phyloP scores from a whole-genome alignment of 2,329 filamentous ascomycete species.

The Fusarium sp. region DNA sequence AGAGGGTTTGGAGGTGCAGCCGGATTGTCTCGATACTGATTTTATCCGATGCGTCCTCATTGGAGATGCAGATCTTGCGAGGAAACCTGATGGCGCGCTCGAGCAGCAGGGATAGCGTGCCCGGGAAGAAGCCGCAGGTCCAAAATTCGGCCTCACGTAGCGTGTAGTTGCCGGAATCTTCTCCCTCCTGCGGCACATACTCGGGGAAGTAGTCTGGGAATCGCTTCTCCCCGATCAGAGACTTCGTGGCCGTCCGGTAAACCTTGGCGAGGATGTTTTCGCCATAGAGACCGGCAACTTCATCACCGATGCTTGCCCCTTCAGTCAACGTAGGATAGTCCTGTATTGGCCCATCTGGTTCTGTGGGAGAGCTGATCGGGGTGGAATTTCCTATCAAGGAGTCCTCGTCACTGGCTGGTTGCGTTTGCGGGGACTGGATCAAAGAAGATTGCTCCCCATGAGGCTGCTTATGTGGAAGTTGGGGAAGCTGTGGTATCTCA shows the following conservation, averaged over 20 bases:
- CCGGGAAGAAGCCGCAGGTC: constrained; percentile 58
- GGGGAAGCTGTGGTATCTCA: neutral
- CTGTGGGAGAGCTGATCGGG: neutral
- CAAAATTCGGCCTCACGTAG: constrained; percentile 52
- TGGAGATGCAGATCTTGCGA: neutral
- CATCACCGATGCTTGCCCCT: neutral
- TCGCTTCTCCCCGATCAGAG: neutral
- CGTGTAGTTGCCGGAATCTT: constrained; percentile 41
- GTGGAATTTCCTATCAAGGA: neutral
- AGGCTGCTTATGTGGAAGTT: neutral
- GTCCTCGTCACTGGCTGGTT: neutral
- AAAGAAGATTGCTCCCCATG: neutral
- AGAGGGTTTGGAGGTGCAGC: constrained; percentile 3
- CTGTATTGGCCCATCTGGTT: neutral
- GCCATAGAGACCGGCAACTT: neutral
- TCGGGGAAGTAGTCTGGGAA: constrained; percentile 44
- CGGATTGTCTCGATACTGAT: neutral
- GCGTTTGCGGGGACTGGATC: neutral
- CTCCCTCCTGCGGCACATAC: constrained; percentile 46
- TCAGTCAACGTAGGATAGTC: neutral
- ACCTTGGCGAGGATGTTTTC: constrained; percentile 10
- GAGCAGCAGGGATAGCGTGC: constrained; percentile 49
- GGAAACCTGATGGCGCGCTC: constrained; percentile 50
- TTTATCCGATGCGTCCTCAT: neutral
- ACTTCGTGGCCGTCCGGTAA: neutral